Base-by-base conservation (phyloP, 805 yeast genomes). In the Yarrowia osloensis region DNA sequence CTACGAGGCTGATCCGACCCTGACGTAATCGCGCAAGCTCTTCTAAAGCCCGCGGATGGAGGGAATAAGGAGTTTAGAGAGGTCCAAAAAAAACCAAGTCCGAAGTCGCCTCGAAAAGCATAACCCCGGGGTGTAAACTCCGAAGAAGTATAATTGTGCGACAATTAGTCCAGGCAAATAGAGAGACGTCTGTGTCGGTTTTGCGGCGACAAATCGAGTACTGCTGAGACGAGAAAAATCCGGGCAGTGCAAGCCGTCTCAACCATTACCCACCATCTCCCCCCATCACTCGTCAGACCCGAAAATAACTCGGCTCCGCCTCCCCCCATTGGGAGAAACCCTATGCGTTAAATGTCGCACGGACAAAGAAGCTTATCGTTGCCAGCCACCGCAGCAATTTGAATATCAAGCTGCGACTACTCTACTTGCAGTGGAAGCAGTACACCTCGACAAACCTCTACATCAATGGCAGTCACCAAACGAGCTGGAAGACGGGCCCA, bases 401-500 rank as follows among this genome's bases (percentile, higher is more conserved):
- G 63, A 40, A 57, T 29, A 57, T 57, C 63, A 24, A 57, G 49
- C 37, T n/a, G n/a, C n/a, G n/a, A n/a, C n/a, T 57, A 57, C 49
- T 3, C 19, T 54, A 35, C 22, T 35, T 35, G n/a, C n/a, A n/a
- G n/a, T n/a, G n/a, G n/a, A n/a, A n/a, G n/a, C n/a, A n/a, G n/a
- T 17, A 40, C 11, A 57, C 62, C 47, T 19, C 49, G 44, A 54
- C 59, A 55, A 31, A 52, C 61, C 39, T 11, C 63, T 28, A 39
- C 49, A 26, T 19, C 49, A 57, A 90, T 90, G 96, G 96, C 90
- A 63, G 82, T 89, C 69, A 87, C 92, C 19, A 88, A 87, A 77
- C 83, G 94, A 77, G 88, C 92, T 80, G 75, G 87, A 81, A 75
- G 86, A 81, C 70, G 81, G 75, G 73, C 84, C 75, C 71, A 85